These are phyloP conservation scores for Paramyrothecium roridum DNA, from an alignment of 2,329 filamentous ascomycete species.

Conservation along the genomic window DNA sequence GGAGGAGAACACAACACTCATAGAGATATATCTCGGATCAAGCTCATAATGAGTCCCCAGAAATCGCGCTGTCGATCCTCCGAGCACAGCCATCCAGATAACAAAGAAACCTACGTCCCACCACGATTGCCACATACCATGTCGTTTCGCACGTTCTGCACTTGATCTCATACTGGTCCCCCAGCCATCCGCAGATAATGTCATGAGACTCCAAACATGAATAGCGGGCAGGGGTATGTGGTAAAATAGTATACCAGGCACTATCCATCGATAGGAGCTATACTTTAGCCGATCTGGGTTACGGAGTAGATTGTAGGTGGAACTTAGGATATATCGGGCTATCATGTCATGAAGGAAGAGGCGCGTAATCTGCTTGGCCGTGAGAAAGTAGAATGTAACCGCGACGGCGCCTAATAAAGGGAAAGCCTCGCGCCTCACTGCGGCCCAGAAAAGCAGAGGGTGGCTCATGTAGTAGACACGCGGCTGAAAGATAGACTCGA, in stretches of 20 bases:
- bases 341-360: too few relatives aligned
- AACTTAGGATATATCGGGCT: too few relatives aligned
- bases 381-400: slow-evolving; percentile 16
- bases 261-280: slow-evolving; percentile 12
- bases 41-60: too few relatives aligned
- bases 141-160: slow-evolving; percentile 10
- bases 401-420: slow-evolving; percentile 14
- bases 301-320: slow-evolving; percentile 17
- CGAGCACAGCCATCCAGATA: slow-evolving; percentile 17
- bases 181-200: slow-evolving; percentile 19
- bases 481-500: slow-evolving; percentile 19
- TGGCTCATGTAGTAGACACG: slow-evolving; percentile 17
- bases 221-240: slow-evolving; percentile 18
- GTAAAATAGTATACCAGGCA: slow-evolving; percentile 19
- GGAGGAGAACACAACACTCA: too few relatives aligned
- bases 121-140: slow-evolving; percentile 14
- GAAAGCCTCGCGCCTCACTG: slow-evolving; percentile 16
- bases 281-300: slow-evolving; percentile 17
- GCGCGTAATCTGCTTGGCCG: slow-evolving; percentile 8
- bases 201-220: slow-evolving; percentile 19
- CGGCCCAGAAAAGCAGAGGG: slow-evolving; percentile 18
- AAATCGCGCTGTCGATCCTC: slow-evolving; percentile 8
- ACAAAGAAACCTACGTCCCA: slow-evolving; percentile 20
- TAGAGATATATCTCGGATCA: too few relatives aligned
- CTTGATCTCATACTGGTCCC: slow-evolving; percentile 19